Conservation (phyloP, 2,329 filamentous ascomycete species). For the Xylaria sp. region DNA sequence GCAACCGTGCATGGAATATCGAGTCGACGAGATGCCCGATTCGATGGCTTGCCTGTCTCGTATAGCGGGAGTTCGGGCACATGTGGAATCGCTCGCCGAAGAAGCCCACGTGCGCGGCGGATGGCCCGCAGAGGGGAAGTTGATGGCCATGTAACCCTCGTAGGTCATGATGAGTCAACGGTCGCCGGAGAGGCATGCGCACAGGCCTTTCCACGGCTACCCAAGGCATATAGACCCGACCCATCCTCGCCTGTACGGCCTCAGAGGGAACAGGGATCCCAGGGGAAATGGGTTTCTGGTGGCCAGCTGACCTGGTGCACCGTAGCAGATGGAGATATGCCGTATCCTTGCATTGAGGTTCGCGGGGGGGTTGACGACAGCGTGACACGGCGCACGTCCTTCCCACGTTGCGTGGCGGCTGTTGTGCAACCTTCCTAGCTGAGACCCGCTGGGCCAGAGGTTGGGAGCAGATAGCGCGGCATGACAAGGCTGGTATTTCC, state of each 20-base stretch:
- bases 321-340: constrained; percentile 33
- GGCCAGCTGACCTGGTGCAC: constrained; percentile 35
- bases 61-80: constrained; percentile 24
- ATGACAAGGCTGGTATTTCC: constrained; percentile 32
- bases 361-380: constrained; percentile 30
- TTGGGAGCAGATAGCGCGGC: constrained; percentile 26
- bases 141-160: constrained; percentile 26
- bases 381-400: constrained; percentile 37
- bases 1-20: constrained; percentile 26
- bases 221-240: constrained; percentile 27
- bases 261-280: constrained; percentile 27
- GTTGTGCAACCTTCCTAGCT: constrained; percentile 34
- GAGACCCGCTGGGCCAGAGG: constrained; percentile 25
- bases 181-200: constrained; percentile 29
- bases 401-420: constrained; percentile 30
- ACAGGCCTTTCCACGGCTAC: constrained; percentile 33
- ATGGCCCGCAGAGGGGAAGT: constrained; percentile 25
- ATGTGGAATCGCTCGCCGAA: constrained; percentile 24
- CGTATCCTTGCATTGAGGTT: constrained; percentile 30
- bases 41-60: constrained; percentile 27
- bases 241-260: constrained; percentile 7
- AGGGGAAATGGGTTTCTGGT: constrained; percentile 22
- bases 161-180: constrained; percentile 25
- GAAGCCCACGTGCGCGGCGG: constrained; percentile 30
- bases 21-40: constrained; percentile 15